phyloP scores from a whole-genome alignment of 768 basidiomycete genomes.

The Termitomyces sp. region DNA sequence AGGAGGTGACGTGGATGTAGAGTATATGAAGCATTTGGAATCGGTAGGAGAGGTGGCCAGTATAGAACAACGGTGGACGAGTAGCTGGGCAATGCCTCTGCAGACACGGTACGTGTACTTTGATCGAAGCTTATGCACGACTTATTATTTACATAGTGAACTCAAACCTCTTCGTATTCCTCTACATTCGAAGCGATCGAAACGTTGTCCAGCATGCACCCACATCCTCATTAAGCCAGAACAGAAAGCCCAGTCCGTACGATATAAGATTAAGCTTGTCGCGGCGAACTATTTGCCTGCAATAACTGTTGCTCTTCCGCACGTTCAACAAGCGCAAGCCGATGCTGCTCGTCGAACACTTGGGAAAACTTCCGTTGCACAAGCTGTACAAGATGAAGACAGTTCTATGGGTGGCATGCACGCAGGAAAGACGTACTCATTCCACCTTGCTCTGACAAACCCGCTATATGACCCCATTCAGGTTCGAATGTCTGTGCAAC shows the following conservation, averaged over 20 bases:
- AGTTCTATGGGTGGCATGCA: conserved; percentile 41
- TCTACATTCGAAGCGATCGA: conserved; percentile 89
- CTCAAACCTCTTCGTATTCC: conserved; percentile 87
- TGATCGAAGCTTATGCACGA: not conserved
- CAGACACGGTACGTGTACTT: conserved; percentile 50
- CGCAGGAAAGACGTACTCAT: conserved; percentile 79
- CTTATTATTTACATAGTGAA: conserved; percentile 44
- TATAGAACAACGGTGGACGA: conserved; percentile 77
- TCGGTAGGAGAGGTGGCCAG: conserved; percentile 56
- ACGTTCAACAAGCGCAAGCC: conserved; percentile 36
- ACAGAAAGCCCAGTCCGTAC: conserved; percentile 89
- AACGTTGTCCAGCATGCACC: conserved; percentile 90
- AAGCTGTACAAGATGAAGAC: conserved; percentile 33
- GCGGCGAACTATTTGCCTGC: conserved; percentile 92
- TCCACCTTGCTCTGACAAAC: conserved; percentile 89
- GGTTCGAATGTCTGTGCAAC: conserved; percentile 79
- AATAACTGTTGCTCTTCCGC: conserved; percentile 69
- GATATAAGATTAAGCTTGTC: conserved; percentile 97
- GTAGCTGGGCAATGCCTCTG: conserved; percentile 69
- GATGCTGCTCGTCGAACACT: conserved; percentile 39
- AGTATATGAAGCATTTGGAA: conserved; percentile 64
- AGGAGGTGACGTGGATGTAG: conserved; percentile 65
- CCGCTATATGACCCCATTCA: conserved; percentile 95
- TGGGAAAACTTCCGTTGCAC: conserved; percentile 32
- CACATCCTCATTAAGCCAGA: conserved; percentile 99